Evolutionary conservation across 495 filamentous ascomycete genomes (phyloP).

Genomic region (Diplogelasinospora grovesii): DNA sequence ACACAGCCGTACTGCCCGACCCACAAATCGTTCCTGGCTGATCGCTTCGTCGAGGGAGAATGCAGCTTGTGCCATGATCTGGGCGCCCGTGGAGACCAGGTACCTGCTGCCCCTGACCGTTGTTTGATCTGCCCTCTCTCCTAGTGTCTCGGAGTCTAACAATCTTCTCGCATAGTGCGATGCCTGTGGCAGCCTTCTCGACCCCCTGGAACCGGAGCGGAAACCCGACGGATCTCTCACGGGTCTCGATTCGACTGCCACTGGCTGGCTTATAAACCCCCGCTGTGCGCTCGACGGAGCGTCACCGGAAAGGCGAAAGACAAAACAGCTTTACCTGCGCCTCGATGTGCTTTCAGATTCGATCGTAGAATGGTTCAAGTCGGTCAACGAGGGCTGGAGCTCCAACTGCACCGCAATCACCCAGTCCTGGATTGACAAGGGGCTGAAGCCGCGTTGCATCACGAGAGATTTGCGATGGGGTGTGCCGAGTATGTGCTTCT

Average conservation of each 20-base stretch:
- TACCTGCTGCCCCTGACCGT: neutral
- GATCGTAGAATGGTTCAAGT: slow-evolving; percentile 62
- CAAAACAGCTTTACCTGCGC: slow-evolving; percentile 59
- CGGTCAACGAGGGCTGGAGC: slow-evolving; percentile 52
- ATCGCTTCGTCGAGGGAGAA: slow-evolving; percentile 88
- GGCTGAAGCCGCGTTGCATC: slow-evolving; percentile 75
- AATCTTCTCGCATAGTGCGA: slow-evolving; percentile 57
- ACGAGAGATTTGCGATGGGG: slow-evolving; percentile 86
- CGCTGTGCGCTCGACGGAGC: slow-evolving; percentile 77
- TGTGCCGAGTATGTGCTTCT: too few relatives aligned
- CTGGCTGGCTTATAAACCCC: slow-evolving; percentile 46
- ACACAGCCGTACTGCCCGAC: slow-evolving; percentile 80
- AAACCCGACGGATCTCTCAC: too few relatives aligned
- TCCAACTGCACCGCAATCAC: slow-evolving; percentile 68
- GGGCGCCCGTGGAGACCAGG: slow-evolving; percentile 4
- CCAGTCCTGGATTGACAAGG: slow-evolving; percentile 71
- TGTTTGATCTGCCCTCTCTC: neutral
- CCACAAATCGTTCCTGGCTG: slow-evolving; percentile 80
- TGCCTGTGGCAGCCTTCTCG: slow-evolving; percentile 68
- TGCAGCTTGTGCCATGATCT: slow-evolving; percentile 57
- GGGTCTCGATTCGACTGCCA: too few relatives aligned
- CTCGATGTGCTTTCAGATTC: slow-evolving; percentile 72
- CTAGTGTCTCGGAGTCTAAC: slow-evolving; percentile 1
- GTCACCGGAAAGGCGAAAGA: slow-evolving; percentile 60
- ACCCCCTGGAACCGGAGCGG: slow-evolving; percentile 68